A percentile compares a stretch with the other conserved stretches of the same genome.
These are phyloP conservation scores for Aaosphaeria pasadenensis DNA, from an alignment of 2,329 filamentous ascomycete species.

Conservation along the genomic window DNA sequence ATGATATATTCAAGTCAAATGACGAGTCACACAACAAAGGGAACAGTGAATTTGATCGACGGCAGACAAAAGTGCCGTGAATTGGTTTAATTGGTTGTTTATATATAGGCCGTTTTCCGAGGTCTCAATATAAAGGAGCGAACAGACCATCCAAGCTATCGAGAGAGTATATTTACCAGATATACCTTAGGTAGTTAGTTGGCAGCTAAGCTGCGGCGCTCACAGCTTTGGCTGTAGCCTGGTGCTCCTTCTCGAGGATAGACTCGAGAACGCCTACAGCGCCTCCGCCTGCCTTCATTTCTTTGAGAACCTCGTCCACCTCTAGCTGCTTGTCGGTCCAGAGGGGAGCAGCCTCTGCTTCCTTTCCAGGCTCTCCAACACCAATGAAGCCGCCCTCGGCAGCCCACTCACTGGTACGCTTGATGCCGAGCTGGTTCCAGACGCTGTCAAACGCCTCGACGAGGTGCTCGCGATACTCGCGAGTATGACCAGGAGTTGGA, in stretches of 20 bases:
- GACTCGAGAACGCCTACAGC: slow-evolving; percentile 47
- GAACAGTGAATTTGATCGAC: too few species aligned
- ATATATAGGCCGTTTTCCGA: background rate
- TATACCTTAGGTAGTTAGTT: too few species aligned
- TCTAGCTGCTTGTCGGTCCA: slow-evolving; percentile 91
- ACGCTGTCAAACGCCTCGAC: slow-evolving; percentile 81
- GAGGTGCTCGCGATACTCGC: slow-evolving; percentile 81
- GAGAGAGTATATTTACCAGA: too few species aligned
- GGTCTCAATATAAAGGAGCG: slow-evolving; percentile 30
- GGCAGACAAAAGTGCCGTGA: too few species aligned
- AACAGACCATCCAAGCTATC: slow-evolving; percentile 17
- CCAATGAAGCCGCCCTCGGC: slow-evolving; percentile 90
- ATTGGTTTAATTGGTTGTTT: too few species aligned
- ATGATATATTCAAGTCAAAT: too few species aligned
- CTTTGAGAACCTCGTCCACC: slow-evolving; percentile 53
- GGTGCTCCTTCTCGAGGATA: slow-evolving; percentile 46
- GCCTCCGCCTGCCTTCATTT: slow-evolving; percentile 52
- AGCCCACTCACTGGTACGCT: slow-evolving; percentile 90
- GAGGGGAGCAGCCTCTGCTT: slow-evolving; percentile 63
- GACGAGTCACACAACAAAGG: too few species aligned
- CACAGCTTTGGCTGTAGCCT: slow-evolving; percentile 42
- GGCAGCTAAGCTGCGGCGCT: slow-evolving; percentile 38
- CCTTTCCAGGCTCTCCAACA: slow-evolving; percentile 70
- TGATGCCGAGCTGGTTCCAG: slow-evolving; percentile 84
- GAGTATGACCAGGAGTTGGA: slow-evolving; percentile 87